Evolutionary conservation across 2,329 filamentous ascomycete species (phyloP).

Genomic region (Drechslera avenae): DNA sequence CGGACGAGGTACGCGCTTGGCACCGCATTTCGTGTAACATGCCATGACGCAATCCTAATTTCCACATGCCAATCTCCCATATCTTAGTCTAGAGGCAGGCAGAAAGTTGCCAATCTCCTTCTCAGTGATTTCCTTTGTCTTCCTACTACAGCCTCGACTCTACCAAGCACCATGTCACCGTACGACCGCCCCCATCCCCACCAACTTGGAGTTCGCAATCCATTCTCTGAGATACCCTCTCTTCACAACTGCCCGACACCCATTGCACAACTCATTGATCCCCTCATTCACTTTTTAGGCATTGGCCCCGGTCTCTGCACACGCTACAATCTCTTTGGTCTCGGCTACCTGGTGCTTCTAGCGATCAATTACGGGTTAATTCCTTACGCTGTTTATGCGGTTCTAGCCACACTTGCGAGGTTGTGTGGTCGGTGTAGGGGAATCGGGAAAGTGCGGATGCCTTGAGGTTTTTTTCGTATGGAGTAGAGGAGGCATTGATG

Average conservation of each 20-base stretch:
- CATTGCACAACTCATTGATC: neutral
- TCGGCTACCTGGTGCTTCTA: neutral
- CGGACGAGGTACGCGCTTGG: too few species aligned
- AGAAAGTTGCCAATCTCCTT: too few species aligned
- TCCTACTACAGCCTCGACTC: neutral
- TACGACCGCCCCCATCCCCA: too few species aligned
- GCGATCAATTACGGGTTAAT: neutral
- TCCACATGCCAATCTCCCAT: too few species aligned
- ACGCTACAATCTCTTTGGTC: neutral
- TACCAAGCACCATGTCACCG: neutral
- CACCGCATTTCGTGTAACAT: too few species aligned
- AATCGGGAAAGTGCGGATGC: too few species aligned
- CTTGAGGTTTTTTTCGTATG: too few species aligned
- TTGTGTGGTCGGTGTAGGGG: neutral
- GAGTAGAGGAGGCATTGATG: too few species aligned
- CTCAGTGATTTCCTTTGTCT: too few species aligned
- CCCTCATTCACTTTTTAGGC: neutral
- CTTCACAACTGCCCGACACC: slow-evolving; percentile 1
- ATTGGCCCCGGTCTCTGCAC: slow-evolving; percentile 1
- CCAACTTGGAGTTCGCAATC: neutral
- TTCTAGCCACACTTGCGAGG: neutral
- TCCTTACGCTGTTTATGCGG: neutral
- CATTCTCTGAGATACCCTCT: neutral
- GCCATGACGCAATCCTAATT: too few species aligned
- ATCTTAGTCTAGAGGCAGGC: too few species aligned